Percentiles rank a stretch among this genome's conserved stretches.
Evolutionary conservation across 768 basidiomycete genomes (phyloP).

Genomic region (Macrolepiota dolichaula): DNA sequence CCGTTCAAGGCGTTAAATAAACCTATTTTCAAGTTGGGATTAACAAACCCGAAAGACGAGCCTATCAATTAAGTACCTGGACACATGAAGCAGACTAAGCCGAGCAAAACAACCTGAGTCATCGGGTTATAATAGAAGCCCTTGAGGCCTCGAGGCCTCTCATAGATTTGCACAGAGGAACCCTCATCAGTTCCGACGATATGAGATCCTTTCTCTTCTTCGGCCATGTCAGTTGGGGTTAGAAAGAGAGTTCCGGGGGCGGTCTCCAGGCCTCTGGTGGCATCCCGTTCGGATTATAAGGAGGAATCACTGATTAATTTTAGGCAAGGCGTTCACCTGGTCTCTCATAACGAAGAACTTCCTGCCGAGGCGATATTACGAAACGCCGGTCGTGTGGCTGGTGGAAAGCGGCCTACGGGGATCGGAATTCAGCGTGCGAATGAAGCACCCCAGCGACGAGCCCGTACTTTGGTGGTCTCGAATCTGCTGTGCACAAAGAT

Average conservation of each 20-base stretch:
- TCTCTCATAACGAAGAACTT: too few species aligned
- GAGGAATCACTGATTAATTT: not conserved
- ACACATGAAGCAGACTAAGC: slow-evolving; percentile 68
- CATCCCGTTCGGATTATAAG: not conserved
- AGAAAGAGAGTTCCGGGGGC: not conserved
- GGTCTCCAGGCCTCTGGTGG: not conserved
- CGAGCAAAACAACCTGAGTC: slow-evolving; percentile 60
- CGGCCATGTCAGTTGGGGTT: not conserved
- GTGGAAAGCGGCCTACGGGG: too few species aligned
- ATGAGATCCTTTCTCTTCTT: slow-evolving; percentile 2
- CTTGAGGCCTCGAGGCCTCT: slow-evolving; percentile 47
- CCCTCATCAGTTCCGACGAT: slow-evolving; percentile 20
- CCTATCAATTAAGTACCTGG: slow-evolving; percentile 36
- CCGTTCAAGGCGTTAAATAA: slow-evolving; percentile 79
- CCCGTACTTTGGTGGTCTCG: too few species aligned
- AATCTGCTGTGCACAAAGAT: too few species aligned
- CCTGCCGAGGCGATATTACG: too few species aligned
- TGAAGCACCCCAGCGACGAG: too few species aligned
- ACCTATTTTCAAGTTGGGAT: slow-evolving; percentile 33
- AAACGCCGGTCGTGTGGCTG: too few species aligned
- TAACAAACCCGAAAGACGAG: not conserved
- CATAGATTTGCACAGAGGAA: slow-evolving; percentile 29
- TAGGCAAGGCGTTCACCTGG: not conserved
- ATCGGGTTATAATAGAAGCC: slow-evolving; percentile 58
- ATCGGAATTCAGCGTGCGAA: too few species aligned